Evolutionary conservation across 495 filamentous ascomycete genomes (phyloP), one percentile per base, ranked within the genome.

Genomic region (Glonium stellatum): DNA sequence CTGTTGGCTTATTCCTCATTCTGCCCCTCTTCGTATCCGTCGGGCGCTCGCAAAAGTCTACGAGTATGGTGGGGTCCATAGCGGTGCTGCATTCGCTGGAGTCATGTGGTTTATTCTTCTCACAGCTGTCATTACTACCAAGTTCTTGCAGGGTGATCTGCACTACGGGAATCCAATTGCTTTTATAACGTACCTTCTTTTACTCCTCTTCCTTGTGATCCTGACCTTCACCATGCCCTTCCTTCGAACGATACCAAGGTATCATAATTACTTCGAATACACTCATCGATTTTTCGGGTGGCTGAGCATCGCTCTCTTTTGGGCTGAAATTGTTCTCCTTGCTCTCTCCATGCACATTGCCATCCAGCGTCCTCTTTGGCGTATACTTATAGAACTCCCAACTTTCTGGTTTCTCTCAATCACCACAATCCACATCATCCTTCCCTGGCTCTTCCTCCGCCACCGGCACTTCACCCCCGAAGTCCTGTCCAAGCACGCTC

Each of bases 261-360:
- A 75, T 55, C 85, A 89, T 69, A 80, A 89, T 73, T 73, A 76
- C 54, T 90, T 88, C 64, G 86, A 90, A 70, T 72, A 76, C 51
- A 78, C 80, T 51, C 86, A 90, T 66, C 80, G 86, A 19, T 88
- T 82, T 65, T 78, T 79, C 22, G 85, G 84, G 35, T 90, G 86
- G 86, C 71, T 73, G 0, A 75, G 76, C 8, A 67, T 88, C 13
- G 74, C 73, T 1, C 72, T 87, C n/a, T 84, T 87, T 71, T 86
- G 84, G 79, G 72, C 71, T 1, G 75, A 77, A 41, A 61, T 71
- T 9, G n/a, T 71, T 12, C 69, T 76, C 34, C 62, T 78, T 6
- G 71, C 73, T 25, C 59, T 66, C 63, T 63, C 68, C n/a, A n/a
- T n/a, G n/a, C n/a, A n/a, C 55, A 66, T 53, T 47, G 63, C 70